Percentiles rank a stretch among this genome's conserved stretches.
These are phyloP conservation scores for Pistacia atlantica DNA, from an alignment of 345 rosid genomes.

Conservation along the genomic window DNA sequence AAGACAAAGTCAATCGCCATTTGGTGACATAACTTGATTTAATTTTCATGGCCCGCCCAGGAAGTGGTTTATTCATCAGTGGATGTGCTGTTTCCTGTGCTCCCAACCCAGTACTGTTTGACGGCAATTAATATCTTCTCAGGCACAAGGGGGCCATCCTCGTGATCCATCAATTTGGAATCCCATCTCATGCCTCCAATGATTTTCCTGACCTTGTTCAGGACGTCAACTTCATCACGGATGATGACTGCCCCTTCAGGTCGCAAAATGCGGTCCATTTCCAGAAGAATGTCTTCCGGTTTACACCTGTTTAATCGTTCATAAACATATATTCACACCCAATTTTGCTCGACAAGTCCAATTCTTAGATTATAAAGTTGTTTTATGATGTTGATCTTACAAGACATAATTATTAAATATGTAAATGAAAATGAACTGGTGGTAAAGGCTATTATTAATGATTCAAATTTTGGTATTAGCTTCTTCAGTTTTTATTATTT, in stretches of 20 bases:
- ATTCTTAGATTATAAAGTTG: background rate
- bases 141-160: constrained; percentile 94
- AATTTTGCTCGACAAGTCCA: constrained; percentile 2
- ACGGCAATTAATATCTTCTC: constrained; percentile 75
- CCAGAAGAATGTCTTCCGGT: constrained; percentile 83
- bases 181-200: constrained; percentile 93
- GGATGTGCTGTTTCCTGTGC: constrained; percentile 55
- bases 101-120: constrained; percentile 91
- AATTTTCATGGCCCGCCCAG: background rate
- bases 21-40: constrained; percentile 3
- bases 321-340: constrained; percentile 1
- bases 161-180: constrained; percentile 83
- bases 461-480: constrained; percentile 1
- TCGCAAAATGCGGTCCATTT: constrained; percentile 85
- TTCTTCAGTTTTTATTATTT: background rate
- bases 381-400: background rate
- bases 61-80: constrained; percentile 26
- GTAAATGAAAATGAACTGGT: background rate
- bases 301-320: constrained; percentile 56
- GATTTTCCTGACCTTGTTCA: constrained; percentile 74
- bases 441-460: background rate
- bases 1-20: constrained; percentile 4
- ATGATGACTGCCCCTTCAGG: constrained; percentile 85
- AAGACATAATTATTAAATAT: background rate
- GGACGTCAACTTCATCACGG: constrained; percentile 80